Evolutionary conservation across 176 grass and related monocot genomes (phyloP), one percentile per base, ranked within the genome.

Genomic region (Oryza officinalis): DNA sequence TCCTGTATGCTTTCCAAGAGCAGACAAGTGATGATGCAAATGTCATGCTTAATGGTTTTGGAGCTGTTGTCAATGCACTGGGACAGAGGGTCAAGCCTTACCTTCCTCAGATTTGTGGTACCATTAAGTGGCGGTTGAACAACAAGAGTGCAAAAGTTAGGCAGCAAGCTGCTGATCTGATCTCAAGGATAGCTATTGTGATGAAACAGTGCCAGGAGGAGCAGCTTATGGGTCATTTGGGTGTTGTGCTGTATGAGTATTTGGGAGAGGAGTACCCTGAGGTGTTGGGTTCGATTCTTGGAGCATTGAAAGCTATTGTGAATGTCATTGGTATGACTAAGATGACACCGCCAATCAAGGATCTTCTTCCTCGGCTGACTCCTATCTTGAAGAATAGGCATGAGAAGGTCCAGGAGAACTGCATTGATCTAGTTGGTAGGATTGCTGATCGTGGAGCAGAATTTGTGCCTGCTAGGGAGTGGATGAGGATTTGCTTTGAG

Each of bases 11-110:
- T 57, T 99, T 99, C 88, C 96, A 99, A 89, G 93, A 99, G 85
- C 96, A 99, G 63, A 99, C 96, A 64, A 99, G 96, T 79, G 96
- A 99, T 89, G 96, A 99, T 94, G 91, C 96, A 0, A 99, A 99
- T 96, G 96, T 99, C 65, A 99, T 99, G 96, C 93, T 99, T 87
- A 99, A 99, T 90, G 93, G 93, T 66, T 98, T 98, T 87, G 96
- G 96, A 77, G 96, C 96, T 77, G 93, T 98, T 46, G 96, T 96
- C 30, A 98, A 98, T 87, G 87, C 96, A 40, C 81, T 98, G 11
- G 91, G 93, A 18, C 91, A 98, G 64, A 90, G 91, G 76, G 96
- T 98, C 50, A 98, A 98, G 49, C 91, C 91, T 40, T 98, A 98
- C 74, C 91, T 98, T 70, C 96, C 96, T 69, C 93, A 98, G 85